Conservation (phyloP, 768 basidiomycete genomes). For the Mycena belliarum region DNA sequence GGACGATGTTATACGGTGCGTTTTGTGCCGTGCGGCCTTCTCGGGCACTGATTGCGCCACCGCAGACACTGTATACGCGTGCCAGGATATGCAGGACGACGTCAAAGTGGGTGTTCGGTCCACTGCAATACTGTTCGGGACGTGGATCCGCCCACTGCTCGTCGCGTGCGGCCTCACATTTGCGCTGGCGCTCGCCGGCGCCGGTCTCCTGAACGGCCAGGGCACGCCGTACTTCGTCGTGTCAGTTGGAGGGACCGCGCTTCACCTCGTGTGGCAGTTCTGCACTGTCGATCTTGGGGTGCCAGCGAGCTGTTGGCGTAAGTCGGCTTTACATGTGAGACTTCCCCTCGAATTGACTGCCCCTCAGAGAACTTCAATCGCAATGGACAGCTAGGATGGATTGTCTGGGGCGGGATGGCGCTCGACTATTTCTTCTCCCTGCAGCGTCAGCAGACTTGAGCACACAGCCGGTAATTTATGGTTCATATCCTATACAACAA, state of each 20-base stretch:
- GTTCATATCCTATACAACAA: no score
- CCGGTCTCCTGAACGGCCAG: slow-evolving; percentile 56
- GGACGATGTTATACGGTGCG: slow-evolving; percentile 19
- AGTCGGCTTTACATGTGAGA: slow-evolving; percentile 13
- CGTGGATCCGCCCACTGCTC: slow-evolving; percentile 58
- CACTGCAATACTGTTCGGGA: slow-evolving; percentile 72
- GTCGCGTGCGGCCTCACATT: slow-evolving; percentile 53
- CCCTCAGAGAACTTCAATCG: no score
- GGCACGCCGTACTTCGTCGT: slow-evolving; percentile 34
- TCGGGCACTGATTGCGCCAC: neutral
- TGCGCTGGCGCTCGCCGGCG: slow-evolving; percentile 48
- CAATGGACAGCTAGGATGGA: no score
- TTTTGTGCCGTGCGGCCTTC: no score
- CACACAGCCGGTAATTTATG: no score
- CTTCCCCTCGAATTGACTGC: no score
- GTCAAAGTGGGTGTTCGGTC: slow-evolving; percentile 71
- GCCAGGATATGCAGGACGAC: slow-evolving; percentile 78
- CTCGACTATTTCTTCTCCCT: no score
- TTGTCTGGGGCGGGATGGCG: no score
- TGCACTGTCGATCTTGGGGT: slow-evolving; percentile 43
- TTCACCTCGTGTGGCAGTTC: slow-evolving; percentile 51
- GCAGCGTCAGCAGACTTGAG: no score
- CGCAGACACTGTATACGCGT: slow-evolving; percentile 73
- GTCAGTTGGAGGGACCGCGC: slow-evolving; percentile 46
- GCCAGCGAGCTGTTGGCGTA: slow-evolving; percentile 50